Base-by-base conservation (phyloP, 371 early-diverging fungal species). In the Apophysomyces trapeziformis region DNA sequence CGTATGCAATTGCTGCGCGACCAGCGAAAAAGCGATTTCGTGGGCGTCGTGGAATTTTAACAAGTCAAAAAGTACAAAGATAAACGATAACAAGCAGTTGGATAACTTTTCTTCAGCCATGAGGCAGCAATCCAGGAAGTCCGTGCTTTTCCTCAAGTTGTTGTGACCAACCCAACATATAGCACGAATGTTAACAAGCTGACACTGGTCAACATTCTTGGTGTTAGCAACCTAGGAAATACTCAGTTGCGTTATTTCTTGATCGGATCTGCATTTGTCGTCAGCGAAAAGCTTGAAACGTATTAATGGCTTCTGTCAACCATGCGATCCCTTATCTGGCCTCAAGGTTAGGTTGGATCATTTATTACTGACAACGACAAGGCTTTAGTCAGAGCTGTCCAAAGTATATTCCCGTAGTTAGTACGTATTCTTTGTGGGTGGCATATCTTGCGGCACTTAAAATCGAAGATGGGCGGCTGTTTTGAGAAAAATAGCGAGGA, bases 391-490 rank as follows among this genome's bases (percentile, higher is more conserved):
- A 2, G 26, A 26, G 26, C 2, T n/a, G 18, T 46, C 21, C 16
- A 46, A 44, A 12, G 12, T 2, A 13, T 44, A 9, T 46, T 61
- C 41, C 61, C 46, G 13, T 0, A 18, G 13, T 61, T 18, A 36
- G 8, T 6, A 44, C 61, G 46, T 61, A 36, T 61, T 36, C n/a
- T 61, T 21, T 61, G 47, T 36, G 44, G 45, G 1, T 61, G 61
- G 61, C 61, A 61, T 44, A 36, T 61, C 0, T 9, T 1, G 0
- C 1, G 1, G 61, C 61, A 61, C 46, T 45, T 61, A 3, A 18
- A 26, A 7, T 4, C 44, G 1, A 43, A 44, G 7, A 7, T 61
- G 0, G 45, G 7, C 1, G 61, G 39, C 11, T 61, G 61, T 46
- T 61, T 61, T 1, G 45, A 8, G 11, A 44, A 61, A 1, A 44